A percentile compares a stretch with the other conserved stretches of the same genome.
Conservation (phyloP, 2,329 filamentous ascomycete genomes). For the Aspergillus fijiensis region DNA sequence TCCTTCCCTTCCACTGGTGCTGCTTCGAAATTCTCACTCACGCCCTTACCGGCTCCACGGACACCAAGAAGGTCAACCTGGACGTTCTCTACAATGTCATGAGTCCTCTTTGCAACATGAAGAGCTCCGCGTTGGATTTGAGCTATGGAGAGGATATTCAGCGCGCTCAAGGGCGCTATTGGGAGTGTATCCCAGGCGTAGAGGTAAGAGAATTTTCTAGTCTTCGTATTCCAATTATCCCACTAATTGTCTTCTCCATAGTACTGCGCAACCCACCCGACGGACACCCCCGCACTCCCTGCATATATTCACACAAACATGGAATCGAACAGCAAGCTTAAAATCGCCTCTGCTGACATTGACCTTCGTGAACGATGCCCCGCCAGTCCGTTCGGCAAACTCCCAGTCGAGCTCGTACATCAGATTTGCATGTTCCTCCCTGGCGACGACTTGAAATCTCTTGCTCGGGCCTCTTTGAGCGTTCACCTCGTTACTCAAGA, state of each 20-base stretch:
- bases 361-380: slow-evolving; percentile 12
- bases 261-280: slow-evolving; percentile 22
- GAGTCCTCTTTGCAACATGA: slow-evolving; percentile 15
- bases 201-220: slow-evolving; percentile 13
- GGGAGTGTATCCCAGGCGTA: slow-evolving; percentile 23
- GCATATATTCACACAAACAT: slow-evolving; percentile 11
- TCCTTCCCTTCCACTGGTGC: slow-evolving; percentile 23
- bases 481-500: slow-evolving; percentile 20
- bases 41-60: slow-evolving; percentile 16
- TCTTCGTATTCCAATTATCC: neutral
- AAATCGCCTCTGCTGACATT: slow-evolving; percentile 6
- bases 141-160: slow-evolving; percentile 19
- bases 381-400: slow-evolving; percentile 16
- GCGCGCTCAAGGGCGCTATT: slow-evolving; percentile 24
- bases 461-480: slow-evolving; percentile 19
- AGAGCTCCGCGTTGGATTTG: slow-evolving; percentile 16
- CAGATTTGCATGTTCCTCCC: slow-evolving; percentile 23
- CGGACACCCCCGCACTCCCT: slow-evolving; percentile 10
- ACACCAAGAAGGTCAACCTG: slow-evolving; percentile 15
- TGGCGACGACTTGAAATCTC: slow-evolving; percentile 16
- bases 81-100: slow-evolving; percentile 20
- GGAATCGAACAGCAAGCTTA: slow-evolving; percentile 10
- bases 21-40: slow-evolving; percentile 23
- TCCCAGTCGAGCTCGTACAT: slow-evolving; percentile 20
- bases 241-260: slow-evolving; percentile 1